These are phyloP conservation scores for Phylloporus sp. DNA, from an alignment of 1,284 basidiomycete species.

Conservation along the genomic window DNA sequence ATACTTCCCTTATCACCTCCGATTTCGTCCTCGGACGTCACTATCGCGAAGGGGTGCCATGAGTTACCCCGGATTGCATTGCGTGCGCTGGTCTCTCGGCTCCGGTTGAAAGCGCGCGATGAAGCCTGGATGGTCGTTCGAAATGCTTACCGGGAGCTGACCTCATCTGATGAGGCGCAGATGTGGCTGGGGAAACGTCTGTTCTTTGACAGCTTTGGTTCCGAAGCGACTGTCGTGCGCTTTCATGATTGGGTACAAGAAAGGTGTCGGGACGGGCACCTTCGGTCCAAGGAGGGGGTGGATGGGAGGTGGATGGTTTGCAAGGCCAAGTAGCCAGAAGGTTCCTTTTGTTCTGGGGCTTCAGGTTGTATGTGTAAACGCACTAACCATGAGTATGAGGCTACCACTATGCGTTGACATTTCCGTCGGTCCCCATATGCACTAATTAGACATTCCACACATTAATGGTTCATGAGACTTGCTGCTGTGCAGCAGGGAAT, in stretches of 20 bases:
- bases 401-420: no score
- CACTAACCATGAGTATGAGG: no score
- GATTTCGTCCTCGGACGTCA: constrained; percentile 9
- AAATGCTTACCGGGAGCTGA: constrained; percentile 69
- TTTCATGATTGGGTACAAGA: constrained; percentile 58
- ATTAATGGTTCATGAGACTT: no score
- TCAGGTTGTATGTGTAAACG: no score
- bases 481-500: background rate
- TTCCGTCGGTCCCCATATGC: no score
- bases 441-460: no score
- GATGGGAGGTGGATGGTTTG: constrained; percentile 67
- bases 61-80: constrained; percentile 54
- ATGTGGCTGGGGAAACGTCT: constrained; percentile 63
- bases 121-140: constrained; percentile 68
- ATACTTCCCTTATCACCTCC: constrained; percentile 24
- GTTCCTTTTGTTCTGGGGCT: no score
- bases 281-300: constrained; percentile 59
- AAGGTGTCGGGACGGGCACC: constrained; percentile 52
- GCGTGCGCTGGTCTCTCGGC: constrained; percentile 49
- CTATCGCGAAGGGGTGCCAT: background rate
- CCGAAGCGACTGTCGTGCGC: constrained; percentile 41
- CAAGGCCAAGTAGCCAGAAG: constrained; percentile 34
- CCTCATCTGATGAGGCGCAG: constrained; percentile 49
- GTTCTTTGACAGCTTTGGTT: constrained; percentile 37
- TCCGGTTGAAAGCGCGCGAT: constrained; percentile 60